Evolutionary conservation across 257 asterid species (phyloP), one percentile per base, ranked within the genome.

Genomic region (Scutellaria galericulata): DNA sequence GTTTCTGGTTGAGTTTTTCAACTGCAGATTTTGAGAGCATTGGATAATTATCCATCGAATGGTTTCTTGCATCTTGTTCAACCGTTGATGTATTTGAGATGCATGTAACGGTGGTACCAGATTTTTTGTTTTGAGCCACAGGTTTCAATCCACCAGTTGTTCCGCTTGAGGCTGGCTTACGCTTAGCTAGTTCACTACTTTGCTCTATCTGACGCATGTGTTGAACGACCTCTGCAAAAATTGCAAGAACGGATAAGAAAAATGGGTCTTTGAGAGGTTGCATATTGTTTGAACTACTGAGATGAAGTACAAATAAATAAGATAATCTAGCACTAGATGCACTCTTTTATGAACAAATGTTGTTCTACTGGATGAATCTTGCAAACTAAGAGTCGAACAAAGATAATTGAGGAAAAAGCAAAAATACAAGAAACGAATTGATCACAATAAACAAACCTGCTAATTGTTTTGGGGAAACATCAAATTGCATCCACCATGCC

Each of bases 401-500:
- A 11, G 64, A 51, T 11, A 7, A 40, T 41, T 1, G 9, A 18
- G 44, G 35, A 61, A 60, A 62, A n/a, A 5, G 14, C 1, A 6
- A 11, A 24, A 9, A n/a, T 8, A 15, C 1, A 20, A 45, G 4
- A 1, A 31, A 47, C 6, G 2, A 57, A 66, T 6, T 3, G 7
- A 51, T 42, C 41, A 37, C 18, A 73, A 20, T 3, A 52, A 18
- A 54, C 85, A 51, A 68, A 87, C 88, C 88, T 80, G 85, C 82
- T 71, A 87, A 61, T 64, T 78, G 82, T 71, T 80, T 81, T 2
- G 87, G 88, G 53, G 85, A 80, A 77, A 87, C 90, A 71, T 85
- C 87, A 80, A 87, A 87, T 15, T 81, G 89, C 93, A 81, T 81
- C 93, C 90, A 87, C 93, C 93, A 87, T 7, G 70, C 77, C 6